phyloP scores from a whole-genome alignment of 1,284 basidiomycete genomes.

The Ganoderma resinaceum region DNA sequence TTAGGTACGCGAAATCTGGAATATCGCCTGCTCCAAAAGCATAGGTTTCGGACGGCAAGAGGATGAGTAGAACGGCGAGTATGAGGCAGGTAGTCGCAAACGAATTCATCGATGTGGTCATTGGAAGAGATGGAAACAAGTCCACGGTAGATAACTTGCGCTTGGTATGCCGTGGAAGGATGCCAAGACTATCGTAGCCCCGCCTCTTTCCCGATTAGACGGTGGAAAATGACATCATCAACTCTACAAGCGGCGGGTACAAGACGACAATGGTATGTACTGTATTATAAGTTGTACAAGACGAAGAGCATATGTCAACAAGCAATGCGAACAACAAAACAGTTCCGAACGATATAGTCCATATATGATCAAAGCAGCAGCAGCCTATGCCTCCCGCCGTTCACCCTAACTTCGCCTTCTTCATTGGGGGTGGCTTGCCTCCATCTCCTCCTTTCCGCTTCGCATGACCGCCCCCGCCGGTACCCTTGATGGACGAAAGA shows the following conservation, averaged over 20 bases:
- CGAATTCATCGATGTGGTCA: slow-evolving; percentile 33
- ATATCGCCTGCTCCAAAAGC: slow-evolving; percentile 70
- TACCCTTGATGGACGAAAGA: slow-evolving; percentile 54
- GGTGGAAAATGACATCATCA: slow-evolving; percentile 34
- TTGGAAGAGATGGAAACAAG: slow-evolving; percentile 17
- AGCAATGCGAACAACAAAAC: slow-evolving; percentile 28
- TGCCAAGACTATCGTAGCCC: slow-evolving; percentile 23
- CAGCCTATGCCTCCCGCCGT: slow-evolving; percentile 2
- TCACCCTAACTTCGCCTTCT: slow-evolving; percentile 65
- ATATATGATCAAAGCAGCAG: slow-evolving; percentile 28
- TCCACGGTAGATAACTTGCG: slow-evolving; percentile 1
- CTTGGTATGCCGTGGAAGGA: slow-evolving; percentile 10
- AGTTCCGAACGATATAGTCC: slow-evolving; percentile 23
- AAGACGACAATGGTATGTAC: slow-evolving; percentile 17
- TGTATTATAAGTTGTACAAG: slow-evolving; percentile 30
- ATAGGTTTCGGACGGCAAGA: slow-evolving; percentile 53
- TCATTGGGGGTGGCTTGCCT: slow-evolving; percentile 66
- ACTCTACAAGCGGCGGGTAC: background rate
- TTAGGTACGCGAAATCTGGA: slow-evolving; percentile 66
- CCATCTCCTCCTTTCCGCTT: slow-evolving; percentile 76
- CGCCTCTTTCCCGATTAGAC: slow-evolving; percentile 14
- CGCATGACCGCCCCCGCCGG: slow-evolving; percentile 45
- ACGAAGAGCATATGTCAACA: slow-evolving; percentile 24
- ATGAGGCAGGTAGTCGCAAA: slow-evolving; percentile 49
- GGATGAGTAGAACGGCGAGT: slow-evolving; percentile 51